Conservation (phyloP, 2,329 filamentous ascomycete genomes). For the Calonectria hawksworthii region DNA sequence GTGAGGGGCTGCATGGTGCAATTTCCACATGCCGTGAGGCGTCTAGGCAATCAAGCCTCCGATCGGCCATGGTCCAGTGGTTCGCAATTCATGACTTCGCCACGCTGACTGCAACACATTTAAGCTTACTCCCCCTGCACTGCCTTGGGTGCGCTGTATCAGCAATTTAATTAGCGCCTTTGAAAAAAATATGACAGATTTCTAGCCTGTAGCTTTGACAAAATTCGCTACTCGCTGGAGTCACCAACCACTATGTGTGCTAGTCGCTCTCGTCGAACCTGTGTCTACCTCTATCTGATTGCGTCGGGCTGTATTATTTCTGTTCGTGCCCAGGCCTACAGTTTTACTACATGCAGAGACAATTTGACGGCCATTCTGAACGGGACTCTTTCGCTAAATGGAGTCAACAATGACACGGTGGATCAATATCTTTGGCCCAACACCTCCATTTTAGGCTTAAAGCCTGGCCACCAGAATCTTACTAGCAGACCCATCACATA, state of each 20-base stretch:
- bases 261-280: not conserved
- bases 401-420: not conserved
- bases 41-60: not conserved
- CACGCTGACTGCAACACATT: not conserved
- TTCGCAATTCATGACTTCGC: not conserved
- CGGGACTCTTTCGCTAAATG: not conserved
- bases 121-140: not conserved
- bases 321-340: not conserved
- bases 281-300: not conserved
- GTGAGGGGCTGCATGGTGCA: not conserved
- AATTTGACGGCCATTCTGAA: not conserved
- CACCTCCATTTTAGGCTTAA: not conserved
- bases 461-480: not conserved
- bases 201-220: not conserved
- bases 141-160: not conserved
- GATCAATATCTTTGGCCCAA: not conserved
- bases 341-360: not conserved
- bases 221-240: not conserved
- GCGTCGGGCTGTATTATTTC: not conserved
- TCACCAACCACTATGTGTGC: not conserved
- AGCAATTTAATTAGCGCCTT: not conserved
- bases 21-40: not conserved
- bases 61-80: not conserved
- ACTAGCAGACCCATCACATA: not conserved
- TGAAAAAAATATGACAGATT: not conserved